Conservation (phyloP, 768 basidiomycete species). For the Grammothele lineata region DNA sequence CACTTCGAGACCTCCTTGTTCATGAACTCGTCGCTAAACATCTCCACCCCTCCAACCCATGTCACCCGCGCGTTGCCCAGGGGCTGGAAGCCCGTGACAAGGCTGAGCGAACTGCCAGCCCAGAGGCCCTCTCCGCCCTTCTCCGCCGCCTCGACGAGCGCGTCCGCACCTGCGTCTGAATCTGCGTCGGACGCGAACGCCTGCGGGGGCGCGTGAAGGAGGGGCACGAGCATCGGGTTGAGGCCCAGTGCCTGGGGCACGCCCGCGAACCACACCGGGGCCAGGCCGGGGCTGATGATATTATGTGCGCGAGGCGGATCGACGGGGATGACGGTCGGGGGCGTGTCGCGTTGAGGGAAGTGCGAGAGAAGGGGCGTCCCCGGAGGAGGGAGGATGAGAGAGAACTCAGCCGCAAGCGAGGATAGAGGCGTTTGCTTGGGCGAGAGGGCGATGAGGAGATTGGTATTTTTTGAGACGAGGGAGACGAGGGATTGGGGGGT, state of each 20-base stretch:
- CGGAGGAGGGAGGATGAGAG: slow-evolving; percentile 81
- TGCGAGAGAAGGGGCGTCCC: slow-evolving; percentile 83
- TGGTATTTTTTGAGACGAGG: slow-evolving; percentile 66
- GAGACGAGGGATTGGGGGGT: slow-evolving; percentile 76
- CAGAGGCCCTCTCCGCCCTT: slow-evolving; percentile 76
- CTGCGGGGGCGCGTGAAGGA: slow-evolving; percentile 72
- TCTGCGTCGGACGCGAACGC: slow-evolving; percentile 73
- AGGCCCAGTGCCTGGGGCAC: slow-evolving; percentile 57
- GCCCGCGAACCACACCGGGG: slow-evolving; percentile 77
- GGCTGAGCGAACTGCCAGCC: slow-evolving; percentile 71
- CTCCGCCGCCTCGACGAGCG: slow-evolving; percentile 65
- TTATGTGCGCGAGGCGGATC: slow-evolving; percentile 38
- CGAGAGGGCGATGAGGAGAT: slow-evolving; percentile 81
- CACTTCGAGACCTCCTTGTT: slow-evolving; percentile 58
- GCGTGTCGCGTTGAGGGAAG: slow-evolving; percentile 70
- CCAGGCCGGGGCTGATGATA: slow-evolving; percentile 42
- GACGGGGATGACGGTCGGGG: slow-evolving; percentile 63
- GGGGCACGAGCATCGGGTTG: slow-evolving; percentile 79
- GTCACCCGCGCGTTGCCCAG: slow-evolving; percentile 69
- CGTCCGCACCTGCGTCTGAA: slow-evolving; percentile 52
- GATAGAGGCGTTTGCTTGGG: slow-evolving; percentile 69
- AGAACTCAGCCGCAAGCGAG: slow-evolving; percentile 87
- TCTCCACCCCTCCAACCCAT: slow-evolving; percentile 76
- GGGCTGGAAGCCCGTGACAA: slow-evolving; percentile 91
- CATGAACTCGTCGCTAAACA: slow-evolving; percentile 76